Conservation (phyloP, 495 filamentous ascomycete species). For the Penicillium goetzii region DNA sequence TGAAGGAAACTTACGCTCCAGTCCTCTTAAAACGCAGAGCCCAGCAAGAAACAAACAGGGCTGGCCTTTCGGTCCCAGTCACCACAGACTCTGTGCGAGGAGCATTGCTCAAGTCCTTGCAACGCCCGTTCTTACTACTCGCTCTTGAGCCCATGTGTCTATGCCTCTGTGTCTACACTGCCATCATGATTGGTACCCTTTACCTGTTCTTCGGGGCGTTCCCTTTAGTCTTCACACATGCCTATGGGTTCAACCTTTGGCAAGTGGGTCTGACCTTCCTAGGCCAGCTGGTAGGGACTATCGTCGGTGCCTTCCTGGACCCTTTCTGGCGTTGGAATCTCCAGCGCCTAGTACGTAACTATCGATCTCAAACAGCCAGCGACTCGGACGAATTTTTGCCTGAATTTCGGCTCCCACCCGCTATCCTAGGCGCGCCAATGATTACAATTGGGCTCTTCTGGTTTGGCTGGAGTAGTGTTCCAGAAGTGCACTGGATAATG, state of each 20-base stretch:
- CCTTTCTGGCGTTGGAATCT: neutral
- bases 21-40: too few species aligned
- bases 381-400: neutral
- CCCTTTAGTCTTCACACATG: neutral
- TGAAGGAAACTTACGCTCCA: too few species aligned
- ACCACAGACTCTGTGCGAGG: too few species aligned
- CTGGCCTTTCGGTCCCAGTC: too few species aligned
- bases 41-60: too few species aligned
- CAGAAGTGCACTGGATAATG: neutral
- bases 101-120: neutral
- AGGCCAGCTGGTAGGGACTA: neutral
- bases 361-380: neutral
- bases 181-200: neutral
- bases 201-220: neutral
- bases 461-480: neutral
- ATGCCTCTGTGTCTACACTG: neutral
- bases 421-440: neutral
- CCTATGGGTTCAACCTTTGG: neutral
- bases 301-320: neutral
- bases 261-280: neutral
- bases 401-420: neutral
- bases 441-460: neutral
- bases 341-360: neutral
- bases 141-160: neutral
- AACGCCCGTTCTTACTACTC: neutral